Evolutionary conservation across 768 basidiomycete species (phyloP), one percentile per base, ranked within the genome.

Genomic region (Kondoa malvinella): DNA sequence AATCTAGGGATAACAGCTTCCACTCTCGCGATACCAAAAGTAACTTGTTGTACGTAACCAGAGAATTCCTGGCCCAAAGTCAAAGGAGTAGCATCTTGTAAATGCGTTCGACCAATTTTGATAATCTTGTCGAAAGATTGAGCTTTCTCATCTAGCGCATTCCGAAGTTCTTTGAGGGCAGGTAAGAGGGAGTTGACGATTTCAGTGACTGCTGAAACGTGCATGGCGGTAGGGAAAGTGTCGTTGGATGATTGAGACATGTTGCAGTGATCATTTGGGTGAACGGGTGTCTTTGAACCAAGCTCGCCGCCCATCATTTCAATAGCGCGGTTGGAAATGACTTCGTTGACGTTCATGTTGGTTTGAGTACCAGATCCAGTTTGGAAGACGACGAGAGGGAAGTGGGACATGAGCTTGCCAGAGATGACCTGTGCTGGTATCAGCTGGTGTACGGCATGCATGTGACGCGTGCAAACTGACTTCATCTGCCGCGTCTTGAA

Each of bases 141-240:
- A 15, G 86, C 80, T 80, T 97, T 99, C 68, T 80, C 83, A 67
- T 87, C 83, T 62, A 99, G 80, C 3, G 88, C 91, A 76, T 88
- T 86, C 62, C 86, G 86, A 50, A 99, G 83, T 75, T 87, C 86
- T 40, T 81, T 82, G 31, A 99, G 80, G 29, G 92, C 91, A 40
- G 95, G 95, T 68, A 99, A 78, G 61, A 99, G 81, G 56, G 83
- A 82, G 30, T 82, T 78, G 76, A 83, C 82, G 72, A 99, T 83
- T 78, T 97, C 95, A 29, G 84, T 86, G 40, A 94, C 92, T 34
- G 91, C 90, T 56, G 95, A 91, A 68, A 99, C 84, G 78, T 99
- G 95, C 95, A 99, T 99, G 15, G 87, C 95, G 29, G 95, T 99
- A 4, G 95, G 95, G 83, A 97, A 99, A 90, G 92, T 92, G 79